Evolutionary conservation across 2,329 filamentous ascomycete species (phyloP), one percentile per base, ranked within the genome.

Genomic region (Calonectria pteridis): DNA sequence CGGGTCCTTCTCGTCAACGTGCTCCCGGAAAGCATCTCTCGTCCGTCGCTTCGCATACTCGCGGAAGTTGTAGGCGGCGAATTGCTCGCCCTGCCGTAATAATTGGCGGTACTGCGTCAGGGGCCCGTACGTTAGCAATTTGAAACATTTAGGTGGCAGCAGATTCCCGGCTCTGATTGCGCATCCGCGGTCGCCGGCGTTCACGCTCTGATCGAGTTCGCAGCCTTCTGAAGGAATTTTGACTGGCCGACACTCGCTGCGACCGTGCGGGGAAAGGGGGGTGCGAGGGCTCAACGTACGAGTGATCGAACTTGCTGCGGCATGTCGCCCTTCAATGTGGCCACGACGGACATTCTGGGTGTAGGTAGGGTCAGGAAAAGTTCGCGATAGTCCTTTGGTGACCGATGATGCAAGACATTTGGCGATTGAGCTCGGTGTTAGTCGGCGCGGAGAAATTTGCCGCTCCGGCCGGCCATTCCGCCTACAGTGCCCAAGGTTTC

Each of bases 1-100:
- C 77, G 91, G 89, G 82, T 98, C 97, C 58, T 91, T 87, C 81
- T 95, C 93, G 70, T 85, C 83, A 84, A 91, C 90, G 85, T 97
- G 90, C 84, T 98, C 95, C 80, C 94, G 91, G 85, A 98, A 99
- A 6, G 95, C 93, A 88, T 98, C 97, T 84, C 91, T 91, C 83
- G 97, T 98, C 85, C 96, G 92, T 83, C 97, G 93, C 86, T 93
- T 94, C 68, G 97, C 96, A 86, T 99, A 99, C 85, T 98, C 96
- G 86, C 97, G 92, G 90, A 98, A 99, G 87, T 98, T 99, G 89
- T 98, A 99, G 79, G 94, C 92, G 75, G 95, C 91, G 85, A 99
- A 98, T 82, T 98, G 94, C 75, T 90, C 89, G 75, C 95, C 93
- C 84, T 97, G 94, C 80, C 96, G 94, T 81, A 98, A 89, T 80